Conservation (phyloP, 2,329 filamentous ascomycete species). For the Paecilomyces formosus region DNA sequence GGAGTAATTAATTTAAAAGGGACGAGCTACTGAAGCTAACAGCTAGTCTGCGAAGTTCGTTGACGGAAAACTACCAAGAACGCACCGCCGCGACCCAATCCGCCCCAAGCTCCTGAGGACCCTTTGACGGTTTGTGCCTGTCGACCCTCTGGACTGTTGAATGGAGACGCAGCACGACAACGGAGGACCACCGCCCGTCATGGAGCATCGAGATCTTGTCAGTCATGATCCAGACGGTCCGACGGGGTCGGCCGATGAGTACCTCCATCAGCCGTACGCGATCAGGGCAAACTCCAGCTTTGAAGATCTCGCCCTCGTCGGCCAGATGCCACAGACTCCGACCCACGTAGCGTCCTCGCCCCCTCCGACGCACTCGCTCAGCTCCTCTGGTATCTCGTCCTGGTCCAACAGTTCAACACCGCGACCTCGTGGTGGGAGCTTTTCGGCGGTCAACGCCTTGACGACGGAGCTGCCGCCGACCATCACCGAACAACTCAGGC, state of each 20-base stretch:
- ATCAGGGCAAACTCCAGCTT: slow-evolving; percentile 24
- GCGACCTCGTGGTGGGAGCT: slow-evolving; percentile 37
- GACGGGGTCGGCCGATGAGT: slow-evolving; percentile 34
- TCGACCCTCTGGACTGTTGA: not conserved
- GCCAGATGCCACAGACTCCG: slow-evolving; percentile 20
- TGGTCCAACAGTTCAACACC: slow-evolving; percentile 29
- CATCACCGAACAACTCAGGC: slow-evolving; percentile 34
- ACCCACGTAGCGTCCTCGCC: slow-evolving; percentile 27
- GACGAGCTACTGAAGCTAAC: not conserved
- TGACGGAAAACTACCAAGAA: slow-evolving; percentile 8
- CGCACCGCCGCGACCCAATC: slow-evolving; percentile 23
- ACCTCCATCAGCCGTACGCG: slow-evolving; percentile 25
- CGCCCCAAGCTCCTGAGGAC: slow-evolving; percentile 1
- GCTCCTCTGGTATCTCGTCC: slow-evolving; percentile 19
- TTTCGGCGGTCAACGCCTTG: slow-evolving; percentile 33
- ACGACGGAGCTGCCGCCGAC: slow-evolving; percentile 20
- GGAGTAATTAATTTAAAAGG: not conserved
- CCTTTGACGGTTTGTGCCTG: not conserved
- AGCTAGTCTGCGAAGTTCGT: not conserved
- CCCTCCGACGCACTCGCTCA: slow-evolving; percentile 14
- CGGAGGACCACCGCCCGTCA: slow-evolving; percentile 17
- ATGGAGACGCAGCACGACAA: slow-evolving; percentile 4
- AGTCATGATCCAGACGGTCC: slow-evolving; percentile 33
- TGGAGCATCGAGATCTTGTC: slow-evolving; percentile 37
- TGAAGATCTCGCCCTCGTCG: slow-evolving; percentile 26